Conservation (phyloP, 495 filamentous ascomycete genomes). For the Penicillium soppii region DNA sequence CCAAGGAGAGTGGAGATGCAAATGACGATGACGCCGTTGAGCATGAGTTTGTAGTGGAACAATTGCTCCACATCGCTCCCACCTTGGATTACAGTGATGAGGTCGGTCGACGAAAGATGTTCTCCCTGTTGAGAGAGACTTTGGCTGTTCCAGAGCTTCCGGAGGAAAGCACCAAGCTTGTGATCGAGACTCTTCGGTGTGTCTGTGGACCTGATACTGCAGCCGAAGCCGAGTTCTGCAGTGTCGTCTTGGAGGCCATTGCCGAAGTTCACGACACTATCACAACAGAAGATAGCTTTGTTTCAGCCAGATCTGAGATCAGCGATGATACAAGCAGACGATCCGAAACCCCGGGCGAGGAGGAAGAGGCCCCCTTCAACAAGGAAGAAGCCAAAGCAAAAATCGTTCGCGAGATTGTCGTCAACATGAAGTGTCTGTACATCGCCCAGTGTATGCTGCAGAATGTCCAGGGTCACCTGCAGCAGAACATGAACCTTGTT, state of each 20-base stretch:
- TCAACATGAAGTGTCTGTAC: constrained; percentile 97
- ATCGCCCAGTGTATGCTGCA: constrained; percentile 97
- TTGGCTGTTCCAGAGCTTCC: constrained; percentile 84
- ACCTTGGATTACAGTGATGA: constrained; percentile 95
- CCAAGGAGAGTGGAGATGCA: constrained; percentile 54
- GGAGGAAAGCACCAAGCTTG: constrained; percentile 87
- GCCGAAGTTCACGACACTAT: constrained; percentile 95
- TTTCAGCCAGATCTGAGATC: constrained; percentile 83
- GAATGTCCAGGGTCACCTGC: constrained; percentile 80
- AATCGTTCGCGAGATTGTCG: constrained; percentile 82
- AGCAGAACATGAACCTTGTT: constrained; percentile 82
- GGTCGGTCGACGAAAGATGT: constrained; percentile 93
- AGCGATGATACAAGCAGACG: constrained; percentile 57
- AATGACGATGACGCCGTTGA: constrained; percentile 81
- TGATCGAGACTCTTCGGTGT: constrained; percentile 75
- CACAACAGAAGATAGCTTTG: constrained; percentile 79
- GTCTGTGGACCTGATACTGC: constrained; percentile 75
- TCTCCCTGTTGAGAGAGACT: constrained; percentile 77
- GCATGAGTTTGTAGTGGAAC: constrained; percentile 91
- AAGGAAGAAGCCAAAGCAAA: constrained; percentile 78
- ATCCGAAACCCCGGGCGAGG: constrained; percentile 45
- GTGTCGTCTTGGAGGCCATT: constrained; percentile 86
- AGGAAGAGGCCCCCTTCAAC: constrained; percentile 48
- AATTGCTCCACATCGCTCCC: constrained; percentile 87
- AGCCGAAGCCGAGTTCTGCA: constrained; percentile 91